A percentile compares a stretch with the other conserved stretches of the same genome.
phyloP scores from a whole-genome alignment of 2,329 filamentous ascomycete species.

The Emydomyces testavorans region DNA sequence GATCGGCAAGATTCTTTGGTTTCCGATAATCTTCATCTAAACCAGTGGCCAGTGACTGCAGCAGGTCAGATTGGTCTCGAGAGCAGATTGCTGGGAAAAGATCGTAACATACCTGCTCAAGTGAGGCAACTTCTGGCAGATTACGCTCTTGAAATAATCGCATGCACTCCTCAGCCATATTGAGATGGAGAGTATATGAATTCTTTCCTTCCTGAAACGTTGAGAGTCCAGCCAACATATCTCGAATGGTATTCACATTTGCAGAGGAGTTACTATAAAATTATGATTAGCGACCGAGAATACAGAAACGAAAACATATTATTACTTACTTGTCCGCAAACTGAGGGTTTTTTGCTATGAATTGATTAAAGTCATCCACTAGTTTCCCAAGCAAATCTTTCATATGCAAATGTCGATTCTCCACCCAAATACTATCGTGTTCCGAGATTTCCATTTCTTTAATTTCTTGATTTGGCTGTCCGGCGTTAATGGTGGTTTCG shows the following conservation, averaged over 20 bases:
- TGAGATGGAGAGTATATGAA: slow-evolving; percentile 83
- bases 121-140: slow-evolving; percentile 70
- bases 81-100: slow-evolving; percentile 8
- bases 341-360: slow-evolving; percentile 81
- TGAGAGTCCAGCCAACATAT: slow-evolving; percentile 89
- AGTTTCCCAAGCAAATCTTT: slow-evolving; percentile 93
- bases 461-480: slow-evolving; percentile 55
- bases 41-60: slow-evolving; percentile 59
- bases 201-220: slow-evolving; percentile 95
- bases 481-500: slow-evolving; percentile 66
- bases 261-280: slow-evolving; percentile 50
- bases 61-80: not conserved
- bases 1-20: slow-evolving; percentile 76
- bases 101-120: slow-evolving; percentile 55
- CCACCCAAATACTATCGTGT: slow-evolving; percentile 87
- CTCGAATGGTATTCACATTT: slow-evolving; percentile 81
- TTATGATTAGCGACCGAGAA: not conserved
- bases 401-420: slow-evolving; percentile 92
- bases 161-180: slow-evolving; percentile 97
- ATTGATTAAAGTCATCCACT: slow-evolving; percentile 83
- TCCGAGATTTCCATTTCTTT: slow-evolving; percentile 89
- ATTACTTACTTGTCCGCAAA: slow-evolving; percentile 57
- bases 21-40: slow-evolving; percentile 86
- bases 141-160: slow-evolving; percentile 77
- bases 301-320: not conserved